These are phyloP conservation scores for Fusarium drepaniforme DNA, from an alignment of 2,329 filamentous ascomycete genomes.

Conservation along the genomic window DNA sequence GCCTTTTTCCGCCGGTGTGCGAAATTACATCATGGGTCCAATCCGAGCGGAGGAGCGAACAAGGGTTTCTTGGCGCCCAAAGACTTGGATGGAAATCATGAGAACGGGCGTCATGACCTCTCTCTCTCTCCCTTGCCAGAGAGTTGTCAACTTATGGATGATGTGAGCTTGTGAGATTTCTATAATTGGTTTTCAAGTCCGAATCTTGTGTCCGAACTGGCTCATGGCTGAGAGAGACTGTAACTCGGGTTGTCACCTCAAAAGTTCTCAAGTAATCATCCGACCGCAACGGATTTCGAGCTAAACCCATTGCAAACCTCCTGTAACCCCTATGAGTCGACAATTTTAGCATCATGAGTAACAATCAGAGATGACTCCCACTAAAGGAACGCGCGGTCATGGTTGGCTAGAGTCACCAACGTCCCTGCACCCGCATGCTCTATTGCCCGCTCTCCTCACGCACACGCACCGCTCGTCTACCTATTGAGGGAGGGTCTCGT, in stretches of 20 bases:
- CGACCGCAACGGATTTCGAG: not conserved
- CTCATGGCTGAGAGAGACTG: not conserved
- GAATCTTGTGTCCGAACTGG: not conserved
- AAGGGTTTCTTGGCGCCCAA: not conserved
- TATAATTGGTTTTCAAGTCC: not conserved
- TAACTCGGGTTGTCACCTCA: not conserved
- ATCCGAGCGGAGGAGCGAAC: not conserved
- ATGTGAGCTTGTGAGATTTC: not conserved
- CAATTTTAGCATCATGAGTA: not conserved
- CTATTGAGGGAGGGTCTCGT: not conserved
- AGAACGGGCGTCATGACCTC: not conserved
- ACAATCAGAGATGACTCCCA: not conserved
- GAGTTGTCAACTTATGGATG: not conserved
- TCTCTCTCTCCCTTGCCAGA: too few species aligned
- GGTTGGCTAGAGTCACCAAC: not conserved
- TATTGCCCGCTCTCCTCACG: not conserved
- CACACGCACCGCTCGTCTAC: not conserved
- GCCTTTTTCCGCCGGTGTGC: not conserved
- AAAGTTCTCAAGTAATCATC: not conserved
- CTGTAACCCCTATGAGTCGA: not conserved
- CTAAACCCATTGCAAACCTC: not conserved
- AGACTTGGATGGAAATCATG: not conserved
- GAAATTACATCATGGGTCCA: not conserved
- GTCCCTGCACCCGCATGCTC: conserved; percentile 1
- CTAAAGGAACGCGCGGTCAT: not conserved